Percentiles rank a stretch among this genome's conserved stretches.
Conservation (phyloP, 192 early-diverging fungal species). For the Phlyctochytrium arcticum region DNA sequence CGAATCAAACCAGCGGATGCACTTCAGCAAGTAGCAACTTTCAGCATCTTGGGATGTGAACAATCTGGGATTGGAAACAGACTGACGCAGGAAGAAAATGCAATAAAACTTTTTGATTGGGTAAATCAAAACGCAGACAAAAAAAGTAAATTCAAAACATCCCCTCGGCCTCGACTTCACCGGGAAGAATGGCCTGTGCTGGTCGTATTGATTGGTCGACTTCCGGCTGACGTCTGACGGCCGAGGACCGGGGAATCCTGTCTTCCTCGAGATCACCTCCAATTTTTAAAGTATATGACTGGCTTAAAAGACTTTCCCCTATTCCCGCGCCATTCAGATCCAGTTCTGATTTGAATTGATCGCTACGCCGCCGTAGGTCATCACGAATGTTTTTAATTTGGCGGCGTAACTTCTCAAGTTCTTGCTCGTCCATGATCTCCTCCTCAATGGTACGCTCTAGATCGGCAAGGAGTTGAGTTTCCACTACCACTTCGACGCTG, state of each 20-base stretch:
- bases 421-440: slow-evolving; percentile 9
- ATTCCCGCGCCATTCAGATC: not conserved
- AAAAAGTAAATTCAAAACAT: too few species aligned
- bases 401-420: slow-evolving; percentile 15
- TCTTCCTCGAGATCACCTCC: not conserved
- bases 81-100: too few species aligned
- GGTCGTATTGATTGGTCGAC: not conserved
- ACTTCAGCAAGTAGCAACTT: too few species aligned
- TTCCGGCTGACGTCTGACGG: not conserved
- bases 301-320: not conserved
- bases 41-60: too few species aligned
- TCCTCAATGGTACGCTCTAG: slow-evolving; percentile 29
- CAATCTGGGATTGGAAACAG: too few species aligned
- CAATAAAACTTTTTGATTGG: too few species aligned
- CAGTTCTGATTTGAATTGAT: slow-evolving; percentile 6
- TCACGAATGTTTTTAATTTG: slow-evolving; percentile 27
- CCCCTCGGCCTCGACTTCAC: too few species aligned
- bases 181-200: too few species aligned
- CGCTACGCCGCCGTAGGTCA: slow-evolving; percentile 11
- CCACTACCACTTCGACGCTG: slow-evolving; percentile 17
- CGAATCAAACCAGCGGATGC: too few species aligned
- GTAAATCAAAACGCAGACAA: too few species aligned
- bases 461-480: slow-evolving; percentile 22
- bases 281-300: not conserved
- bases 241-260: not conserved